Percentiles rank a stretch among this genome's conserved stretches.
phyloP scores from a whole-genome alignment of 768 basidiomycete species.

The Termitomyces bulborhizus region DNA sequence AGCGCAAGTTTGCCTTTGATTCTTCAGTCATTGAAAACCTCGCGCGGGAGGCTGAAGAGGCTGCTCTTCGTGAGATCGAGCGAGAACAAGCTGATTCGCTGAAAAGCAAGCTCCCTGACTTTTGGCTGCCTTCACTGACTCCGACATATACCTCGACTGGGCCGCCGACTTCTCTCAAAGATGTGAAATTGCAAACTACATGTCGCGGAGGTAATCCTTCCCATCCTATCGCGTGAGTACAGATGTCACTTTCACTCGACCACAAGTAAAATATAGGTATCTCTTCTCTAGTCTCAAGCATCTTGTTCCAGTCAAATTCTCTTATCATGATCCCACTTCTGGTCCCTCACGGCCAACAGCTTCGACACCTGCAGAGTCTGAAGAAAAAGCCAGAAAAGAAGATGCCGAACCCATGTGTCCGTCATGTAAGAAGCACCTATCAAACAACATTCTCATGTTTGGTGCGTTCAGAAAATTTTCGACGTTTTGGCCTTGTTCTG shows the following conservation, averaged over 20 bases:
- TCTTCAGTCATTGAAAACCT: conserved; percentile 62
- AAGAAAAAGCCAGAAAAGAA: conserved; percentile 37
- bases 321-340: conserved; percentile 37
- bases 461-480: conserved; percentile 36
- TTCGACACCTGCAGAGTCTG: conserved; percentile 29
- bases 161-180: conserved; percentile 59
- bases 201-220: conserved; percentile 78
- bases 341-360: conserved; percentile 30
- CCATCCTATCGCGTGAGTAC: conserved; percentile 70
- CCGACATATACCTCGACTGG: conserved; percentile 68
- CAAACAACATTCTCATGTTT: conserved; percentile 69
- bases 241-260: background rate
- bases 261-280: too few relatives aligned
- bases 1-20: conserved; percentile 41
- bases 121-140: conserved; percentile 93
- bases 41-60: conserved; percentile 80
- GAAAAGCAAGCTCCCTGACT: conserved; percentile 88
- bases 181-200: conserved; percentile 82
- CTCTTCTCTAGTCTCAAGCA: conserved; percentile 62
- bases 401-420: conserved; percentile 74
- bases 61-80: conserved; percentile 77
- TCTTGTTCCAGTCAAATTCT: conserved; percentile 77
- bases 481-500: background rate
- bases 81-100: conserved; percentile 80
- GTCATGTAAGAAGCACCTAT: conserved; percentile 80